Base-by-base conservation (phyloP, 345 rosid species). In the Odontarrhena argentea region DNA sequence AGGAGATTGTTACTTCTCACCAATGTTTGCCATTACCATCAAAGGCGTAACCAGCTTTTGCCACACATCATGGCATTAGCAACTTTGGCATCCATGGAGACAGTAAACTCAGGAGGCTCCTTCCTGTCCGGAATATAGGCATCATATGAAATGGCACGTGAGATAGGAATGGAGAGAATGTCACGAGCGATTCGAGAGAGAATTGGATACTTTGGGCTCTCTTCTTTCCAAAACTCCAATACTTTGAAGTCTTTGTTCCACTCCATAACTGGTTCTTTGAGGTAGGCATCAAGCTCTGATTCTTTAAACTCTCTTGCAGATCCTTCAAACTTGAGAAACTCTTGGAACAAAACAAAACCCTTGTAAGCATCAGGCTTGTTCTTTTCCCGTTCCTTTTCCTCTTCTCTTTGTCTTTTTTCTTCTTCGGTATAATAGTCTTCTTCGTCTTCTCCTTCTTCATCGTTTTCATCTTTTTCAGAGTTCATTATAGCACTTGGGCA, bases 111-210 rank as follows among this genome's bases (percentile, higher is more conserved):
- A 53, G 63, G 68, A 36, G 74, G 74, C 54, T 70, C 68, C 45
- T 68, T 44, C 26, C 18, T 61, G 37, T 79, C 88, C 12, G 74
- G 43, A 45, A 59, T 62, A 73, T 78, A 83, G 32, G 82, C 83
- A 3, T 35, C 62, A 11, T 12, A 61, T 7, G 74, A 61, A 1
- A 40, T 45, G 4, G 67, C 62, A 44, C 68, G 62, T 7, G 92
- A 82, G 18, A 89, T 68, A 0, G 96, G 96, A 15, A 92, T 82
- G 1, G 90, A 72, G 73, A 92, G 71, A 63, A 87, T 72, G 73
- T 92, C 96, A 32, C 85, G 81, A 22, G 98, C 96, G 92, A 92
- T 83, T 82, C 81, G 84, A 3, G 88, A 79, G 38, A 92, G 92
- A 24, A 72, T 64, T 6, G 96, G 98, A 54, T 86, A 92, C 78